Conservation (phyloP, 768 basidiomycete species). For the Tulasnella sp. region DNA sequence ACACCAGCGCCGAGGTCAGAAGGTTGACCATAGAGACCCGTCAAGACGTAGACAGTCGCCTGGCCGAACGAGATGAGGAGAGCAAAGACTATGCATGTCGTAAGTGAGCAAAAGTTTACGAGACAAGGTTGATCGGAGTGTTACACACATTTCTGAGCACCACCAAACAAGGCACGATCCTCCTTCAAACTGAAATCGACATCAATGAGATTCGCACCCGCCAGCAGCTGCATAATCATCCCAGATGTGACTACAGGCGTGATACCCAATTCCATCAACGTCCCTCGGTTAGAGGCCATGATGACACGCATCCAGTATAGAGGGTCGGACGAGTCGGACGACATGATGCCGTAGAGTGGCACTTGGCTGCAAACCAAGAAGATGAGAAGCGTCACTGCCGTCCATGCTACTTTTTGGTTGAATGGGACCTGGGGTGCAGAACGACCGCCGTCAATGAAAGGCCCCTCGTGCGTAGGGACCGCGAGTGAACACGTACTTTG, state of each 20-base stretch:
- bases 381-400: conserved; percentile 95
- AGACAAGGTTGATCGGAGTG: background rate
- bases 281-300: conserved; percentile 94
- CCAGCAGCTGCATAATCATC: conserved; percentile 99
- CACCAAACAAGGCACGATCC: conserved; percentile 88
- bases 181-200: conserved; percentile 97
- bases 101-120: background rate
- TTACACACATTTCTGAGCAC: conserved; percentile 85
- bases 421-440: conserved; percentile 80
- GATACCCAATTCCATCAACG: conserved; percentile 98
- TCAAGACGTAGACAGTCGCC: conserved; percentile 91
- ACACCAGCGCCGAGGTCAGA: conserved; percentile 90
- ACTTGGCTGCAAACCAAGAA: conserved; percentile 99
- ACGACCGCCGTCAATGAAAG: background rate
- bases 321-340: conserved; percentile 96
- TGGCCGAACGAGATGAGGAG: conserved; percentile 94
- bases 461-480: background rate
- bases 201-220: conserved; percentile 94
- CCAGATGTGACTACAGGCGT: conserved; percentile 95
- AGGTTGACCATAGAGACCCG: conserved; percentile 92
- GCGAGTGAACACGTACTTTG: conserved; percentile 44
- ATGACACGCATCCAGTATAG: conserved; percentile 99
- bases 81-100: conserved; percentile 65
- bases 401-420: conserved; percentile 98
- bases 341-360: conserved; percentile 98